Percentiles rank a stretch among this genome's conserved stretches.
Conservation (phyloP, 352 stramenopile species). For the Globisporangium rhizosaccharum region DNA sequence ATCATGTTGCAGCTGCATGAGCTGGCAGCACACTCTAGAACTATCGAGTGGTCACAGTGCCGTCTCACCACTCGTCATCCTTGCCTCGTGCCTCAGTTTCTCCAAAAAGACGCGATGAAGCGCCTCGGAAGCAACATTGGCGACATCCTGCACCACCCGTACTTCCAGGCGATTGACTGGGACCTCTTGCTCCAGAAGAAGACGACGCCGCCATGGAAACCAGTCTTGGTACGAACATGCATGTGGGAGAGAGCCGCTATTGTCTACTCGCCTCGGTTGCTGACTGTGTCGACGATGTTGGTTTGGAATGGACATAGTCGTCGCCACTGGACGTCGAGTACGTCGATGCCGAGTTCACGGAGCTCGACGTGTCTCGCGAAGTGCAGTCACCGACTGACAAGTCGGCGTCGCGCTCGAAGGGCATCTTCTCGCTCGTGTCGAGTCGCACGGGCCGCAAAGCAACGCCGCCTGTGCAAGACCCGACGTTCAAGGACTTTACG, state of each 20-base stretch:
- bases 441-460: slow-evolving; percentile 62
- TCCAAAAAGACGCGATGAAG: slow-evolving; percentile 85
- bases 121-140: slow-evolving; percentile 85
- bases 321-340: slow-evolving; percentile 84
- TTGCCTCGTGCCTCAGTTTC: slow-evolving; percentile 32
- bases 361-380: slow-evolving; percentile 75
- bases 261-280: not conserved
- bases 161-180: slow-evolving; percentile 80
- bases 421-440: slow-evolving; percentile 76
- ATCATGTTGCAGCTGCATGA: no score
- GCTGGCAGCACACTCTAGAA: no score
- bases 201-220: slow-evolving; percentile 83
- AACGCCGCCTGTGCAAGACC: slow-evolving; percentile 75
- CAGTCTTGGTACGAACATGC: slow-evolving; percentile 38
- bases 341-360: slow-evolving; percentile 82
- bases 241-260: not conserved
- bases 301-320: slow-evolving; percentile 16
- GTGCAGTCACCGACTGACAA: slow-evolving; percentile 85
- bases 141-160: slow-evolving; percentile 80
- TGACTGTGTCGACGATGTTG: not conserved
- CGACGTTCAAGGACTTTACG: slow-evolving; percentile 88
- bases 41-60: no score
- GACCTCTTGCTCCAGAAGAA: slow-evolving; percentile 81
- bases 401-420: slow-evolving; percentile 63
- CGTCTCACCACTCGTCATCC: not conserved